Conservation (phyloP, 1,284 basidiomycete species). For the Rugiboletus extremiorientalis region DNA sequence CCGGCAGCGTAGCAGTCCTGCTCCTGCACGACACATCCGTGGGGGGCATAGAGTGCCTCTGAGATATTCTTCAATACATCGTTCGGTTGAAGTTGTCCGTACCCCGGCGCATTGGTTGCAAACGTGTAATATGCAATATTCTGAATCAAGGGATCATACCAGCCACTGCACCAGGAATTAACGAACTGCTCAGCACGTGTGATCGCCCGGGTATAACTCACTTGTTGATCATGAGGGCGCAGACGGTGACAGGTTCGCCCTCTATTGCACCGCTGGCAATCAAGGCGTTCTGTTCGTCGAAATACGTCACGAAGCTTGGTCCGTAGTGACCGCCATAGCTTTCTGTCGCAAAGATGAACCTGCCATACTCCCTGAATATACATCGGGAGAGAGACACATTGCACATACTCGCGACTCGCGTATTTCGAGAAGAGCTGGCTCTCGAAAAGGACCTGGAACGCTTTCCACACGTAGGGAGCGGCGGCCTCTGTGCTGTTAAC, state of each 20-base stretch:
- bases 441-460: conserved; percentile 69
- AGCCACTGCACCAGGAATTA: conserved; percentile 44
- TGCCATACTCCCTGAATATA: conserved; percentile 19
- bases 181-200: not conserved
- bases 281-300: conserved; percentile 61
- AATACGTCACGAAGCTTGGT: conserved; percentile 62
- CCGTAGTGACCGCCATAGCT: conserved; percentile 73
- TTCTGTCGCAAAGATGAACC: conserved; percentile 65
- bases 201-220: conserved; percentile 16
- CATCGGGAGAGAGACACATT: not conserved
- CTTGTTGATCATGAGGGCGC: conserved; percentile 56
- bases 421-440: conserved; percentile 59
- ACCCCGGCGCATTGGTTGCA: conserved; percentile 60
- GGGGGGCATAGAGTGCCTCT: conserved; percentile 43
- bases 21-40: conserved; percentile 54
- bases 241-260: conserved; percentile 44
- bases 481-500: conserved; percentile 54
- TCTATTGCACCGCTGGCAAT: conserved; percentile 49
- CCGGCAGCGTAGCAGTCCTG: conserved; percentile 55
- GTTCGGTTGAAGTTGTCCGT: conserved; percentile 56
- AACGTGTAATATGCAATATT: conserved; percentile 61
- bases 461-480: conserved; percentile 55
- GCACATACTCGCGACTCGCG: conserved; percentile 52
- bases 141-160: conserved; percentile 66
- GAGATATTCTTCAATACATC: conserved; percentile 48